These are phyloP conservation scores for Licmophora abbreviata DNA, from an alignment of 108 stramenopile genomes.

Conservation along the genomic window DNA sequence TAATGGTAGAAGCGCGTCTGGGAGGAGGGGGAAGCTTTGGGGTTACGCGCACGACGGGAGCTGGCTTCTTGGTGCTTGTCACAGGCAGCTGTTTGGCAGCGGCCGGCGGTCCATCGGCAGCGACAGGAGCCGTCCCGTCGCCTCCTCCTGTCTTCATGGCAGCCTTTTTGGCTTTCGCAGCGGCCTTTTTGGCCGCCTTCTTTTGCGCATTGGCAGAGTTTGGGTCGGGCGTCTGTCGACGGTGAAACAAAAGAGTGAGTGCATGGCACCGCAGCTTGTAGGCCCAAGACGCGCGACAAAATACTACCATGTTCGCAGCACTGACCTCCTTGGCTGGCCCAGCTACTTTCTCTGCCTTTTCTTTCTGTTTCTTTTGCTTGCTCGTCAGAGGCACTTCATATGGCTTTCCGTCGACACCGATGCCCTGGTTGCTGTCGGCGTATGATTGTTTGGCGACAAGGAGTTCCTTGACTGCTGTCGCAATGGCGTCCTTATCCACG, in stretches of 20 bases:
- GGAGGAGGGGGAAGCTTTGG: neutral
- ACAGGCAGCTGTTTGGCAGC: slow-evolving; percentile 4
- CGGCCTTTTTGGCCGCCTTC: slow-evolving; percentile 85
- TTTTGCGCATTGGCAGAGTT: slow-evolving; percentile 36
- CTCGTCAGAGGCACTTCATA: slow-evolving; percentile 53
- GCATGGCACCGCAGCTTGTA: neutral
- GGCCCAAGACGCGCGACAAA: neutral
- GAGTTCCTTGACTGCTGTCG: slow-evolving; percentile 35
- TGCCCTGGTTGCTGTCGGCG: slow-evolving; percentile 64
- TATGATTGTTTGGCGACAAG: slow-evolving; percentile 49
- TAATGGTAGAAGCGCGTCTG: slow-evolving; percentile 10
- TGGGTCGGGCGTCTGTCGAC: slow-evolving; percentile 9
- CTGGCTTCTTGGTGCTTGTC: neutral
- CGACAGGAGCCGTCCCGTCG: slow-evolving; percentile 1
- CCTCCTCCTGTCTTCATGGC: slow-evolving; percentile 35
- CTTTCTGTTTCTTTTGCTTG: slow-evolving; percentile 66
- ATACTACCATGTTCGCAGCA: slow-evolving; percentile 1
- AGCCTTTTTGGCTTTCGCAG: slow-evolving; percentile 70
- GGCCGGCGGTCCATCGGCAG: neutral
- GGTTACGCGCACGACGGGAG: neutral
- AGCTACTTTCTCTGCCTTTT: slow-evolving; percentile 33
- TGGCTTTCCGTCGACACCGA: slow-evolving; percentile 75
- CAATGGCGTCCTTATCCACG: slow-evolving; percentile 44
- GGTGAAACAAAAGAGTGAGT: neutral
- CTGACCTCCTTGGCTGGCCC: slow-evolving; percentile 5